Conservation (phyloP, 139 green algal genomes). For the Raphidocelis subcapitata region DNA sequence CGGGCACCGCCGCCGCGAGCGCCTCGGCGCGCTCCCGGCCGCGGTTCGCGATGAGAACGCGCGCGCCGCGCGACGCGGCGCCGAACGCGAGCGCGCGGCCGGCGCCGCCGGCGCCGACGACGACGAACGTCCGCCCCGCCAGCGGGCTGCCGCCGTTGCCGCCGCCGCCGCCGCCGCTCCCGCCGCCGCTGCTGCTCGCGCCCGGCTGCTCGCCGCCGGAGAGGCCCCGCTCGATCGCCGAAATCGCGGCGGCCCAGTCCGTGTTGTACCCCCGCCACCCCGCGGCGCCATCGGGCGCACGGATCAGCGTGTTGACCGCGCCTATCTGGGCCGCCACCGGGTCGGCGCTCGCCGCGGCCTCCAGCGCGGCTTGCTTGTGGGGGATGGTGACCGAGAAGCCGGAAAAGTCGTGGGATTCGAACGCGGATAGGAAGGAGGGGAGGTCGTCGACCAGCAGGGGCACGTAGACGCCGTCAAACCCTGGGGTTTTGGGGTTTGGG, state of each 20-base stretch:
- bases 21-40: constrained; percentile 59
- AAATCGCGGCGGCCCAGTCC: constrained; percentile 89
- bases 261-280: constrained; percentile 91
- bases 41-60: constrained; percentile 81
- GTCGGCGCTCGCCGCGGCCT: constrained; percentile 67
- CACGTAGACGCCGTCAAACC: constrained; percentile 90
- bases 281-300: constrained; percentile 39
- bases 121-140: constrained; percentile 76
- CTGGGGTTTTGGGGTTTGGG: too few relatives aligned
- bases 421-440: constrained; percentile 71
- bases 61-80: constrained; percentile 62
- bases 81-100: constrained; percentile 92
- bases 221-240: constrained; percentile 83
- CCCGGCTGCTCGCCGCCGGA: constrained; percentile 7
- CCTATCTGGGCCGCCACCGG: constrained; percentile 80
- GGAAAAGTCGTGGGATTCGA: constrained; percentile 61
- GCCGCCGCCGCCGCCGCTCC: not conserved
- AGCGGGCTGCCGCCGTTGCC: not conserved
- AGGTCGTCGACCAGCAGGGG: constrained; percentile 94
- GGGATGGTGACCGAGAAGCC: constrained; percentile 90
- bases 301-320: constrained; percentile 94
- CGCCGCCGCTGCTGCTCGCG: constrained; percentile 12
- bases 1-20: constrained; percentile 57
- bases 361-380: constrained; percentile 86
- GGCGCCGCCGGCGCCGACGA: constrained; percentile 94